These are phyloP conservation scores for Carnegiea gigantea DNA, from an alignment of 179 eudicot genomes.

Conservation along the genomic window DNA sequence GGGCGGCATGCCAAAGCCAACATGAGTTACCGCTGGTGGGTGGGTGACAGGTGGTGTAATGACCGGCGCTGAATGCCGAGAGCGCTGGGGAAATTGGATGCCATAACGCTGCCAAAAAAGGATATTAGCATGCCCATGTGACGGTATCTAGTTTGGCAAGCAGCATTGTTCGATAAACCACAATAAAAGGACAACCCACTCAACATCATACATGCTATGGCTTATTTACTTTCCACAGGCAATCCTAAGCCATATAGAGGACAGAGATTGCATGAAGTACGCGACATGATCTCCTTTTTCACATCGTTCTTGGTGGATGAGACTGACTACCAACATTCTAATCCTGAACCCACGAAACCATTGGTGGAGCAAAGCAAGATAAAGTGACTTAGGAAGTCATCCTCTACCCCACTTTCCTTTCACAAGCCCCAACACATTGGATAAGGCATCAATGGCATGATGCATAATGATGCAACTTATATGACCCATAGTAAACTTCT, in stretches of 20 bases:
- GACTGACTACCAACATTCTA: neutral
- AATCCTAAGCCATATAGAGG: neutral
- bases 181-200: neutral
- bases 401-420: neutral
- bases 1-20: slow-evolving; percentile 76
- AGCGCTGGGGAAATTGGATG: slow-evolving; percentile 74
- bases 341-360: neutral
- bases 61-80: slow-evolving; percentile 64
- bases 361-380: neutral
- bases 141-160: neutral
- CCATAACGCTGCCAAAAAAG: slow-evolving; percentile 65
- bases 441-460: neutral
- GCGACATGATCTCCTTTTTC: neutral
- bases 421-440: neutral
- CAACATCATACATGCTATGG: neutral
- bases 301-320: neutral
- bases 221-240: neutral
- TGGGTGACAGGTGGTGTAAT: slow-evolving; percentile 77
- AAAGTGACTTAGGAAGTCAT: neutral
- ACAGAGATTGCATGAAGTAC: neutral
- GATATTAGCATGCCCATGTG: neutral
- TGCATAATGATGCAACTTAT: neutral
- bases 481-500: neutral
- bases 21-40: slow-evolving; percentile 51
- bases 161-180: neutral